phyloP scores from a whole-genome alignment of 1,139 yeast species.

The Blastobotrys apis region DNA sequence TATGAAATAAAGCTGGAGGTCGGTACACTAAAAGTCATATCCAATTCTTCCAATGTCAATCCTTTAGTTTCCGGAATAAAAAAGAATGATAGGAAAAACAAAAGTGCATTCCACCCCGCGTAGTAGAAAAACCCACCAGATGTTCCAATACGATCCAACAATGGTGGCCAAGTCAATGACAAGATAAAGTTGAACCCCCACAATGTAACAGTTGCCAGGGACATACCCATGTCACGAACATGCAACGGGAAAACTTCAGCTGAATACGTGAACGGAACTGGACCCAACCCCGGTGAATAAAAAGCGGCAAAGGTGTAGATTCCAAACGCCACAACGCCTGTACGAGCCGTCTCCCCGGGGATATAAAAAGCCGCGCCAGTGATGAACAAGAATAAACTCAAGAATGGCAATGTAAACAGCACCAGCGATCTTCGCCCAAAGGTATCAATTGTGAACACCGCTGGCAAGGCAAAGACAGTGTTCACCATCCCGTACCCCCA shows the following conservation, averaged over 20 bases:
- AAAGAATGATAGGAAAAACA: conserved; percentile 48
- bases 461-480: conserved; percentile 78
- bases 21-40: conserved; percentile 41
- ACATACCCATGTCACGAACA: conserved; percentile 82
- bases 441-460: conserved; percentile 73
- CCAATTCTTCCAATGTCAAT: conserved; percentile 57
- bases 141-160: conserved; percentile 59
- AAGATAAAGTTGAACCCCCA: conserved; percentile 83
- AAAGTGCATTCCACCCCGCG: conserved; percentile 79
- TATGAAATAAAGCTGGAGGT: conserved; percentile 35
- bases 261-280: conserved; percentile 84
- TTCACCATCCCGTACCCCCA: conserved; percentile 85
- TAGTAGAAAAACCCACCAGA: conserved; percentile 89
- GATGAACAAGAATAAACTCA: conserved; percentile 60
- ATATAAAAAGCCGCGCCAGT: conserved; percentile 79
- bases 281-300: conserved; percentile 85
- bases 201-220: conserved; percentile 70
- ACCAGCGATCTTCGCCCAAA: conserved; percentile 73
- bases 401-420: conserved; percentile 69
- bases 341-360: conserved; percentile 47
- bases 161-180: conserved; percentile 84
- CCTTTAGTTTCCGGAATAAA: conserved; percentile 58
- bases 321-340: conserved; percentile 65
- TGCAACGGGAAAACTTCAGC: conserved; percentile 86
- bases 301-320: conserved; percentile 69